Base-by-base conservation (phyloP, 345 rosid species). In the Citrus trifoliata region DNA sequence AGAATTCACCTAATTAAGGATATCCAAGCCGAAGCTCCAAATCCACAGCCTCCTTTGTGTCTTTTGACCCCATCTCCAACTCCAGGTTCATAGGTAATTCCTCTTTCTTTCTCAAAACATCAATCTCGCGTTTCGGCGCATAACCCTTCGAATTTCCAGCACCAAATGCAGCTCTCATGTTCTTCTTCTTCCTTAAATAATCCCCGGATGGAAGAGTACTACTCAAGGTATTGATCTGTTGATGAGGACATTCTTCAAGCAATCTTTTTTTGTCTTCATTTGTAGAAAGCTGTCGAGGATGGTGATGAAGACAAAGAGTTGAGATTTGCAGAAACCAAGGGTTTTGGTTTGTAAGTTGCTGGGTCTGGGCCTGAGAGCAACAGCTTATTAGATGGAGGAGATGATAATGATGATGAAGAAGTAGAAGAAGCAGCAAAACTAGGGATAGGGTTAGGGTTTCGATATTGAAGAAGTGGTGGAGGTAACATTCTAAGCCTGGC, bases 11-110 rank as follows among this genome's bases (percentile, higher is more conserved):
- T 73, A 76, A 61, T 82, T 46, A 46, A 46, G 51, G 79, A 79
- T 78, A 82, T 25, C 94, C 94, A 67, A 90, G 94, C 80, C 92
- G 85, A 82, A 90, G 94, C 85, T 90, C 94, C 85, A 90, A 90
- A 81, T 90, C 94, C 73, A 90, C 71, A 73, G 80, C 87, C 62
- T 86, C 87, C 46, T 82, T 82, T 5, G 89, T 81, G 73, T 85
- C 88, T 77, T 80, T 88, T 61, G 82, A 80, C 35, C 80, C 79
- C 78, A 84, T 83, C 78, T 79, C 92, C 81, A 88, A 83, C 18
- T 88, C 88, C 84, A 87, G 84, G 71, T 84, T 84, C 28, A 87
- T 70, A 72, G 71, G 76, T 46, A 13, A 46, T 42, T 78, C 79
- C 25, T 68, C 84, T 79, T 79, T 80, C 81, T 83, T 33, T 56